Evolutionary conservation across 176 grass and related monocot genomes (phyloP).

Genomic region (Bromus sterilis): DNA sequence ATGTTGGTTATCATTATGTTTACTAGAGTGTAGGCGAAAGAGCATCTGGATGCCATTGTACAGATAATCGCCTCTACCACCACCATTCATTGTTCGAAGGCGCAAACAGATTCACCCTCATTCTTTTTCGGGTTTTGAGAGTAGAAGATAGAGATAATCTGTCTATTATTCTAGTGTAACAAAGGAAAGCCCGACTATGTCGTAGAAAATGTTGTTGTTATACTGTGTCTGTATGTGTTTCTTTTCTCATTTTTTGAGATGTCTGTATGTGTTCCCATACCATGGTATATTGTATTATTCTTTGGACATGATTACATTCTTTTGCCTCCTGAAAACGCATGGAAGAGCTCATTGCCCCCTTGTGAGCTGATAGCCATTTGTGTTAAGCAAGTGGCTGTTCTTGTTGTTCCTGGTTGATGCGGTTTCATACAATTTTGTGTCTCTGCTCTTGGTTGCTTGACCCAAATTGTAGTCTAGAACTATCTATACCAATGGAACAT

Average conservation of each 20-base stretch:
- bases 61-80: conserved; percentile 21
- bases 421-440: no score
- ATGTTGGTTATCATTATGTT: conserved; percentile 24
- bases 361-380: not conserved
- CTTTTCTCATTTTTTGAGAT: no score
- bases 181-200: not conserved
- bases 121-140: not conserved
- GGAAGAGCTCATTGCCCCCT: not conserved
- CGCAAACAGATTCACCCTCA: not conserved
- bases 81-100: conserved; percentile 17
- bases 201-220: conserved; percentile 13
- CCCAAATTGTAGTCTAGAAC: no score
- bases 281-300: not conserved
- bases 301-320: not conserved
- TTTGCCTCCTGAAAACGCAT: not conserved
- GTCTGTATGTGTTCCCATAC: not conserved
- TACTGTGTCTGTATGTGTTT: not conserved
- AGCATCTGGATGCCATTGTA: conserved; percentile 39
- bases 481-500: no score
- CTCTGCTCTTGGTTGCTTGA: no score
- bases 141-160: conserved; percentile 19
- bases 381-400: not conserved
- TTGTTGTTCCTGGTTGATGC: not conserved
- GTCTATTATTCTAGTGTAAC: conserved; percentile 24
- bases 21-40: conserved; percentile 17